A percentile compares a stretch with the other conserved stretches of the same genome.
phyloP scores from a whole-genome alignment of 148 eudicot species.

The Rhododendron ovatum region DNA sequence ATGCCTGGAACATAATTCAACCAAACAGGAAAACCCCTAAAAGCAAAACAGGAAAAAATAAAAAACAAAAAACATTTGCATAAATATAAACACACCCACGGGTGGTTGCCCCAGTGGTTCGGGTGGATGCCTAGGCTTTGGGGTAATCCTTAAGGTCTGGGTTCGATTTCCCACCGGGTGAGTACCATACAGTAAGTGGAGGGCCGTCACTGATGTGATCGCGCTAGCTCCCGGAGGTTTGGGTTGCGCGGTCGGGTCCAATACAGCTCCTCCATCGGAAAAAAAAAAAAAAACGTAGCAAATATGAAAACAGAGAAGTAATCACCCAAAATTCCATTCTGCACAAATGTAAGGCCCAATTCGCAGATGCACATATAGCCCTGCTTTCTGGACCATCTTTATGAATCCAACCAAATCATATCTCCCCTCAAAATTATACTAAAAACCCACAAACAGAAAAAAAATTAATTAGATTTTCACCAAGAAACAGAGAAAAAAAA shows the following conservation, averaged over 20 bases:
- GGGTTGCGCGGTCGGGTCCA: no score
- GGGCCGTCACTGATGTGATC: no score
- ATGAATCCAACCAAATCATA: constrained; percentile 42
- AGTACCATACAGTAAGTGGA: no score
- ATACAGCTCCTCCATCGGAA: no score
- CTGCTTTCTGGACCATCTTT: constrained; percentile 46
- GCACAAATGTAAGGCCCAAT: constrained; percentile 60
- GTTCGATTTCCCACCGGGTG: no score
- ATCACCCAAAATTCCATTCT: constrained; percentile 62
- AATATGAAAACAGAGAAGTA: not conserved
- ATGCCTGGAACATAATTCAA: constrained; percentile 53
- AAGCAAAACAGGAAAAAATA: not conserved
- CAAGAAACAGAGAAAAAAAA: not conserved
- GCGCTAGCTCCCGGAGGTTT: no score
- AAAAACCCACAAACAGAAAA: constrained; percentile 11
- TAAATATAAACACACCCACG: no score
- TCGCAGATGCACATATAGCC: constrained; percentile 43
- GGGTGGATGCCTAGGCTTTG: no score
- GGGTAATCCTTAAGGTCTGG: no score
- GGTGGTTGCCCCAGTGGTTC: no score
- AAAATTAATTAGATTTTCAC: not conserved
- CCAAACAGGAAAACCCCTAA: constrained; percentile 52
- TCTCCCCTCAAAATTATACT: constrained; percentile 55
- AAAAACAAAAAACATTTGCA: no score
- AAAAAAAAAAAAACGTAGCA: not conserved